A percentile compares a stretch with the other conserved stretches of the same genome.
Conservation (phyloP, 306 rosid genomes). For the Vigna hirtella region DNA sequence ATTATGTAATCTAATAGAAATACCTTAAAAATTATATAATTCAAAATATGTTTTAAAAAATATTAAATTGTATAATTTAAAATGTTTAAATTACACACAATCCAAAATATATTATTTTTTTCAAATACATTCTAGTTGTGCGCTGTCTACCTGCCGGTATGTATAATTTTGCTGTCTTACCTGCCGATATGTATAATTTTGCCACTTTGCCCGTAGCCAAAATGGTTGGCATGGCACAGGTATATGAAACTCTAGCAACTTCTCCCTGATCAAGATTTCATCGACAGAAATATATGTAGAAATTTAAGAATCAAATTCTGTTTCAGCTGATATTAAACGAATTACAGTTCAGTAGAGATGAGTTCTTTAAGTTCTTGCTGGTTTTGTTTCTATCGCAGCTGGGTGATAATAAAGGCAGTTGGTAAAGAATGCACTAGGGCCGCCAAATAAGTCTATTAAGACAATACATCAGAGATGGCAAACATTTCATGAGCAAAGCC, state of each 20-base stretch:
- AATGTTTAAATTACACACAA: no score
- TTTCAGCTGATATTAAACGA: neutral
- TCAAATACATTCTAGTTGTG: no score
- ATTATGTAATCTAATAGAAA: no score
- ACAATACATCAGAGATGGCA: neutral
- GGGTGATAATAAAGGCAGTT: no score
- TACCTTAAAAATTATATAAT: no score
- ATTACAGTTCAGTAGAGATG: neutral
- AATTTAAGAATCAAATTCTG: neutral
- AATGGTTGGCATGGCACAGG: neutral
- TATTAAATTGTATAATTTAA: no score
- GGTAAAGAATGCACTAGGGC: neutral
- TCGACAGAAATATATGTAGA: neutral
- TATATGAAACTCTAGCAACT: neutral
- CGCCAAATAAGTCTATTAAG: neutral
- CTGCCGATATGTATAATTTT: neutral
- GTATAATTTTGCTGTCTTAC: no score
- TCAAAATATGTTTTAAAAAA: no score
- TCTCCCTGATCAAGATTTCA: neutral
- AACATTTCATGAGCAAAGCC: neutral
- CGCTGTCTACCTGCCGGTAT: no score
- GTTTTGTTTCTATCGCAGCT: neutral
- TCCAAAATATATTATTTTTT: no score
- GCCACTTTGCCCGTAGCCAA: slow-evolving; percentile 14
- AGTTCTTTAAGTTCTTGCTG: neutral